Evolutionary conservation across 1,284 basidiomycete species (phyloP).

Genomic region (Fomitopsis pinicola): DNA sequence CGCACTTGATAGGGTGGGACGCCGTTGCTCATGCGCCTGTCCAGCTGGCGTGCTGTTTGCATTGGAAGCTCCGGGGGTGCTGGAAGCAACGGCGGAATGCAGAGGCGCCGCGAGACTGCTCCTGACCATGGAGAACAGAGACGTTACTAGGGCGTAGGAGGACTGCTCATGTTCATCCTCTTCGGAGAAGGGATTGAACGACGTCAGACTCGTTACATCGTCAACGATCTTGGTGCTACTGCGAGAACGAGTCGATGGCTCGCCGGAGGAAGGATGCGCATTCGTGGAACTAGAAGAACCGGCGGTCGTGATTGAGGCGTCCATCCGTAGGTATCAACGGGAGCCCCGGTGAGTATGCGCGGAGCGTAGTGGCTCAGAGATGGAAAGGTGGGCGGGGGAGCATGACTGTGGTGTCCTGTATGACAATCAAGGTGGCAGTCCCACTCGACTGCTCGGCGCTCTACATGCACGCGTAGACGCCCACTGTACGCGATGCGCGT

Average conservation of each 20-base stretch:
- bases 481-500: neutral
- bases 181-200: conserved; percentile 82
- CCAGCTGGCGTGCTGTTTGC: conserved; percentile 23
- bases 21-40: conserved; percentile 42
- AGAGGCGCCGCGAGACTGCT: conserved; percentile 66
- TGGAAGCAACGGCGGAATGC: conserved; percentile 41
- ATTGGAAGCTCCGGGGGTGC: conserved; percentile 22
- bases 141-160: conserved; percentile 74
- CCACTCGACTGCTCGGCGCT: neutral
- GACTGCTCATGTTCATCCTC: conserved; percentile 84
- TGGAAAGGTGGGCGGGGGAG: neutral
- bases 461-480: neutral
- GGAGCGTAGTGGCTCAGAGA: neutral
- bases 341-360: neutral
- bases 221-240: conserved; percentile 59
- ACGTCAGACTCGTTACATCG: conserved; percentile 69
- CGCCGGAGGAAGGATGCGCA: conserved; percentile 8
- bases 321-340: neutral
- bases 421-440: neutral
- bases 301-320: neutral
- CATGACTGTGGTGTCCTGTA: neutral
- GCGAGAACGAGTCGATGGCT: conserved; percentile 51
- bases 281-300: neutral
- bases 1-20: conserved; percentile 49
- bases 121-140: conserved; percentile 73